Conservation (phyloP, 2,329 filamentous ascomycete species). For the Ophiocordyceps camponoti-leonardi region DNA sequence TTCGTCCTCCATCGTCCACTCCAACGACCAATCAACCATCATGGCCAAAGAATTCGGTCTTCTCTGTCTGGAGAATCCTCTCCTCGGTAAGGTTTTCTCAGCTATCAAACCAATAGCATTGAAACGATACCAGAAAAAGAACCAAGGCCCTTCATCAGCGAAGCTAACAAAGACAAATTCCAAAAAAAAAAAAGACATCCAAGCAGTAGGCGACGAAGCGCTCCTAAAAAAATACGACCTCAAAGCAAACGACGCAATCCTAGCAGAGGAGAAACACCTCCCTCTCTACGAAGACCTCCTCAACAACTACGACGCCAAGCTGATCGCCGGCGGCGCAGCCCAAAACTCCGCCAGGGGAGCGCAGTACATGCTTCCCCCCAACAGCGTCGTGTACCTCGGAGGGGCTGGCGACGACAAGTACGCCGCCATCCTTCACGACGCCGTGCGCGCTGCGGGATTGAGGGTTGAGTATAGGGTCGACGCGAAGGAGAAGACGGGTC, state of each 20-base stretch:
- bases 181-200: constrained; percentile 53
- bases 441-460: constrained; percentile 74
- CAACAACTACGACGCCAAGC: constrained; percentile 78
- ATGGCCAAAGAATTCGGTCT: constrained; percentile 85
- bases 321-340: constrained; percentile 89
- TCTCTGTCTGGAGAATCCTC: constrained; percentile 90
- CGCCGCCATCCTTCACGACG: constrained; percentile 70
- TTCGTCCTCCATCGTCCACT: no score
- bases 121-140: no score
- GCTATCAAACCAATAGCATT: no score
- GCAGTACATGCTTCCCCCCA: constrained; percentile 81
- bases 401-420: constrained; percentile 95
- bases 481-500: constrained; percentile 66
- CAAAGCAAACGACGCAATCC: constrained; percentile 94
- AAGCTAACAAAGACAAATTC: neutral
- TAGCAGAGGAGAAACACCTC: constrained; percentile 82
- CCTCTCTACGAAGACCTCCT: constrained; percentile 86
- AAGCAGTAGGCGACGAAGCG: constrained; percentile 64
- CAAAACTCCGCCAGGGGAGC: constrained; percentile 96
- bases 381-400: constrained; percentile 86
- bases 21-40: constrained; percentile 7
- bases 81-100: constrained; percentile 55
- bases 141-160: no score
- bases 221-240: constrained; percentile 85
- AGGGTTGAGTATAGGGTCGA: constrained; percentile 93